These are phyloP conservation scores for Boletus reticulatus DNA, from an alignment of 768 basidiomycete genomes.

Conservation along the genomic window DNA sequence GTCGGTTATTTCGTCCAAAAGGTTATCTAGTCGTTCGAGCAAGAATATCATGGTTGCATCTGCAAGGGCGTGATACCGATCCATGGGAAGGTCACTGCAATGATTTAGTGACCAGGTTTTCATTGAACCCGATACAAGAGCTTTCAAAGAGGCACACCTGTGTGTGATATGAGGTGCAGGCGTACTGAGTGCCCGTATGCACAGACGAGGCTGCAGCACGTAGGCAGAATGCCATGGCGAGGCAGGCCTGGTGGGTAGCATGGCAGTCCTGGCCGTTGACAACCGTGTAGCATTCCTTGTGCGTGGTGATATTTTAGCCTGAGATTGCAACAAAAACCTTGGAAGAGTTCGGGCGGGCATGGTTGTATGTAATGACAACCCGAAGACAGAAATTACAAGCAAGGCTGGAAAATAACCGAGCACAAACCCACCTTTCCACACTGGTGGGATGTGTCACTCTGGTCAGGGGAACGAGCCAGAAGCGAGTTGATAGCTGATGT, in stretches of 20 bases:
- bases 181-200: constrained; percentile 37
- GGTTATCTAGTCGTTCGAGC: constrained; percentile 68
- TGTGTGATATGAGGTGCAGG: constrained; percentile 56
- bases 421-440: too few species aligned
- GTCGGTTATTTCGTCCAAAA: constrained; percentile 60
- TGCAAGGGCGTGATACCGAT: constrained; percentile 67
- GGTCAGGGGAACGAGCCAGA: background rate
- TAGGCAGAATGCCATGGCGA: background rate
- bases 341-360: constrained; percentile 23
- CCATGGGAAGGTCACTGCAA: constrained; percentile 51
- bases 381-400: background rate
- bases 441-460: too few species aligned
- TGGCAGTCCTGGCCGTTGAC: constrained; percentile 4
- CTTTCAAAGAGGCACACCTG: constrained; percentile 40
- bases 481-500: background rate
- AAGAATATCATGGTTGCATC: constrained; percentile 77
- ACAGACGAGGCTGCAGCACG: constrained; percentile 2
- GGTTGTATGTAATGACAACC: background rate
- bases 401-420: too few species aligned
- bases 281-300: background rate
- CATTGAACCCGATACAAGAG: background rate
- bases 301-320: background rate
- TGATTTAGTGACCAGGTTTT: background rate
- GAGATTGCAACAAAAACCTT: constrained; percentile 9
- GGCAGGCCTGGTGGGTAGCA: background rate